Base-by-base conservation (phyloP, 345 rosid species). In the Eucalyptus sp. region DNA sequence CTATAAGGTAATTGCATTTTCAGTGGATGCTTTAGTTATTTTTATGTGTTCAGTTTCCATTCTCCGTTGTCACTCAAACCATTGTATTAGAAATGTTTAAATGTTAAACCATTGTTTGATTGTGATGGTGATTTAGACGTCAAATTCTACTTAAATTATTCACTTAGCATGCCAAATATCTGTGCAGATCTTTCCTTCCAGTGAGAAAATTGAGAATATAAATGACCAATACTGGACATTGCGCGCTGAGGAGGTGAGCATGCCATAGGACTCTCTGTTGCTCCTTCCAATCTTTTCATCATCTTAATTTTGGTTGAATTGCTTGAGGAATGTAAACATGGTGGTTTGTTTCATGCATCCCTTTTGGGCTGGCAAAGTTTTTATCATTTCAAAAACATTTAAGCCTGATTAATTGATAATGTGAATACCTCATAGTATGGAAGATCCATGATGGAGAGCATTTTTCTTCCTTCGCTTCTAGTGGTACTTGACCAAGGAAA, bases 151-250 rank as follows among this genome's bases (percentile, higher is more conserved):
- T 25, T 22, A 88, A 68, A 46, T 27, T 27, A 41, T 52, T 88
- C 9, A 54, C n/a, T 76, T 11, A 13, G 24, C 27, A 76, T 76
- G 48, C 84, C 84, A 41, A 76, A 41, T 86, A 33, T 89, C 76
- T 25, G 90, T 93, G 89, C 97, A 98, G 99, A 95, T 95, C 84
- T 98, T 97, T 92, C 95, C 98, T 37, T 91, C 94, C 52, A 91
- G 90, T 92, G 99, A 98, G 92, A 96, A 91, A 92, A 98, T 98
- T 87, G 99, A 98, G 94, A 98, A 96, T 89, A 98, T 98, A 89
- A 97, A 97, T 95, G 99, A 98, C 89, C 98, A 97, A 91, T 98
- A 97, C 91, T 98, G 99, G 99, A 98, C 99, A 60, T 89, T 98
- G 71, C 97, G 99, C 25, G 99, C 99, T 88, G 99, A 98, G 90